phyloP scores from a whole-genome alignment of 192 early-diverging fungal genomes.

The Piromyces sp. region DNA sequence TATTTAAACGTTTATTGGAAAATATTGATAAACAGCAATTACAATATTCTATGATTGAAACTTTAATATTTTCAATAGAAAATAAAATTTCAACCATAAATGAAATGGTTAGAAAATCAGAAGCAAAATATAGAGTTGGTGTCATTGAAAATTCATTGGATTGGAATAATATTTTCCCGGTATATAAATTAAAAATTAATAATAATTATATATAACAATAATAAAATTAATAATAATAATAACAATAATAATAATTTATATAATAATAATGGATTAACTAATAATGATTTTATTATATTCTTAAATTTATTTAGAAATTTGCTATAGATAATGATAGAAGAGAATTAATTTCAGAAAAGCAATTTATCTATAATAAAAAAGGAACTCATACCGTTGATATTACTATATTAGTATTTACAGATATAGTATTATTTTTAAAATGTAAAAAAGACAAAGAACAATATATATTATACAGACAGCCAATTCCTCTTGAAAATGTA shows the following conservation, averaged over 20 bases:
- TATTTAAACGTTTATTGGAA: neutral
- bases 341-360: slow-evolving; percentile 27
- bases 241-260: too few relatives aligned
- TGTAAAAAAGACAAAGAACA: slow-evolving; percentile 16
- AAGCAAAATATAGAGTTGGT: slow-evolving; percentile 17
- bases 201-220: slow-evolving; percentile 1
- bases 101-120: slow-evolving; percentile 17
- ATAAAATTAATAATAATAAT: neutral
- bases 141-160: slow-evolving; percentile 28
- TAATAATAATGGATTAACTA: too few relatives aligned
- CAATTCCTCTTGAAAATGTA: slow-evolving; percentile 25
- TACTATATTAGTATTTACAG: slow-evolving; percentile 24
- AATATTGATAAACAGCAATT: neutral
- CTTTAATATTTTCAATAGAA: slow-evolving; percentile 9
- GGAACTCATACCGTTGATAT: slow-evolving; percentile 21
- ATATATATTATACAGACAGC: slow-evolving; percentile 21
- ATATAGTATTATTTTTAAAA: slow-evolving; percentile 19
- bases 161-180: slow-evolving; percentile 22
- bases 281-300: too few relatives aligned
- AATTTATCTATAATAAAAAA: slow-evolving; percentile 17
- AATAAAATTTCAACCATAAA: slow-evolving; percentile 16
- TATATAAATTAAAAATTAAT: slow-evolving; percentile 3
- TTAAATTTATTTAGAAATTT: slow-evolving; percentile 28
- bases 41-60: neutral
- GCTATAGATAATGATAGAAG: slow-evolving; percentile 19